These are phyloP conservation scores for Lichenothelia convexa DNA, from an alignment of 495 filamentous ascomycete species.

Conservation along the genomic window DNA sequence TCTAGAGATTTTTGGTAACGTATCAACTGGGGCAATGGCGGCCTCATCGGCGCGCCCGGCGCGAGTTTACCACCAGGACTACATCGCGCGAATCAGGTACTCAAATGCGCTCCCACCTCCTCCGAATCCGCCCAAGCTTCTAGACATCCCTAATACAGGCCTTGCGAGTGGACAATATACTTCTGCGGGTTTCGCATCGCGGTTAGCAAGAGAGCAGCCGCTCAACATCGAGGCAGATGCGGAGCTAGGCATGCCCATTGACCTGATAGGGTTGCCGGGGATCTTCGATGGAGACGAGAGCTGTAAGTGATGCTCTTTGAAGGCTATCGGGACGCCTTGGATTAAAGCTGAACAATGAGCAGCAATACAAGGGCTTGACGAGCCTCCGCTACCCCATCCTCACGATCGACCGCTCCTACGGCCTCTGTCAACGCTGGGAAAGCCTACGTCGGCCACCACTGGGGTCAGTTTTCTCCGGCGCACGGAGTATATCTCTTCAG, in stretches of 20 bases:
- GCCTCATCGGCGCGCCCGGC: background rate
- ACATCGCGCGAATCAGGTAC: conserved; percentile 86
- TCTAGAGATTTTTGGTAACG: too few relatives aligned
- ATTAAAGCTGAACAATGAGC: background rate
- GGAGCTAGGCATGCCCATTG: conserved; percentile 92
- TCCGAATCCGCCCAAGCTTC: conserved; percentile 81
- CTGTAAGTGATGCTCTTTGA: conserved; percentile 41
- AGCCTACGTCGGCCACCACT: conserved; percentile 45
- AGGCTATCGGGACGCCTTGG: background rate
- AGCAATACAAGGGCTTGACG: conserved; percentile 68
- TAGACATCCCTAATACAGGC: conserved; percentile 87
- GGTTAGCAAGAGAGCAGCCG: conserved; percentile 75
- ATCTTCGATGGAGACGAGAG: conserved; percentile 91
- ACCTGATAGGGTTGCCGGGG: conserved; percentile 82
- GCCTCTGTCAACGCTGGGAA: conserved; percentile 61
- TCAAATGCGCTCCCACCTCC: conserved; percentile 88
- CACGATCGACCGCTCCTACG: conserved; percentile 66
- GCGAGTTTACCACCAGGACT: conserved; percentile 74
- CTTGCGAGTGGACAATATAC: conserved; percentile 68
- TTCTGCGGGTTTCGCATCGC: conserved; percentile 67
- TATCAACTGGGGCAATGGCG: too few relatives aligned
- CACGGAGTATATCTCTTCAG: conserved; percentile 86
- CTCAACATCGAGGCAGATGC: conserved; percentile 93
- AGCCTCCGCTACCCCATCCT: conserved; percentile 53
- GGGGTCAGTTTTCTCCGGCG: conserved; percentile 83